These are phyloP conservation scores for Hemisphaericaspora nanyangensis DNA, from an alignment of 805 yeast genomes.

Conservation along the genomic window DNA sequence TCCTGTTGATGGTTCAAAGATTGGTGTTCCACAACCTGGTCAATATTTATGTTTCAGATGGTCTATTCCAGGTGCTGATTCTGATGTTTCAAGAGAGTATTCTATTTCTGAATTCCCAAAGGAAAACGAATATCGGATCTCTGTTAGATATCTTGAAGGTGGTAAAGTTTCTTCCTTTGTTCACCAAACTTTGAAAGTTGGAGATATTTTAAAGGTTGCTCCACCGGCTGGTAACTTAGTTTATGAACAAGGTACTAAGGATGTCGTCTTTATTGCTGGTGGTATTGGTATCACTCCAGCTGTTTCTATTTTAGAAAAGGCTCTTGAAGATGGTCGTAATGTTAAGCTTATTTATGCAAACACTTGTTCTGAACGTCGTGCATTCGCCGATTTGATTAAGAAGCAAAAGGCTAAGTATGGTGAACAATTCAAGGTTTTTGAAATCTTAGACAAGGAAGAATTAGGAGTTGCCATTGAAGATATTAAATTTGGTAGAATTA, in stretches of 20 bases:
- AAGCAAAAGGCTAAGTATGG: conserved; percentile 12
- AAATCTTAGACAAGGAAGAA: conserved; percentile 17
- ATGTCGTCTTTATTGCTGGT: conserved; percentile 45
- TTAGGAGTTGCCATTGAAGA: conserved; percentile 8
- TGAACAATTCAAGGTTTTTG: conserved; percentile 15
- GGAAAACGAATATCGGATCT: conserved; percentile 46
- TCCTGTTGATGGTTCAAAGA: conserved; percentile 36
- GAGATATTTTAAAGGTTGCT: conserved; percentile 46
- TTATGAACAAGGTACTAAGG: conserved; percentile 27
- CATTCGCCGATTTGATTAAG: conserved; percentile 21
- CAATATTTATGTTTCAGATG: conserved; percentile 42
- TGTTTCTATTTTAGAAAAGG: conserved; percentile 47
- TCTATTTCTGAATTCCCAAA: conserved; percentile 44
- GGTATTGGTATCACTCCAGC: conserved; percentile 72
- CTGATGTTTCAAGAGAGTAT: conserved; percentile 54
- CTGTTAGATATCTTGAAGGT: conserved; percentile 46
- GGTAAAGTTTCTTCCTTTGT: conserved; percentile 52
- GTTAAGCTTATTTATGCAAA: conserved; percentile 36
- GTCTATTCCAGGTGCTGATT: conserved; percentile 30
- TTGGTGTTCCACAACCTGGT: conserved; percentile 37
- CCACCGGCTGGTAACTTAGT: conserved; percentile 60
- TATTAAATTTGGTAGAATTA: conserved; percentile 11
- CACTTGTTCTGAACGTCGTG: conserved; percentile 14
- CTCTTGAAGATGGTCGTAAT: conserved; percentile 24
- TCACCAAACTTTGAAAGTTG: conserved; percentile 45